Conservation (phyloP, 1,139 yeast species). For the Schwanniomyces etchellsii region DNA sequence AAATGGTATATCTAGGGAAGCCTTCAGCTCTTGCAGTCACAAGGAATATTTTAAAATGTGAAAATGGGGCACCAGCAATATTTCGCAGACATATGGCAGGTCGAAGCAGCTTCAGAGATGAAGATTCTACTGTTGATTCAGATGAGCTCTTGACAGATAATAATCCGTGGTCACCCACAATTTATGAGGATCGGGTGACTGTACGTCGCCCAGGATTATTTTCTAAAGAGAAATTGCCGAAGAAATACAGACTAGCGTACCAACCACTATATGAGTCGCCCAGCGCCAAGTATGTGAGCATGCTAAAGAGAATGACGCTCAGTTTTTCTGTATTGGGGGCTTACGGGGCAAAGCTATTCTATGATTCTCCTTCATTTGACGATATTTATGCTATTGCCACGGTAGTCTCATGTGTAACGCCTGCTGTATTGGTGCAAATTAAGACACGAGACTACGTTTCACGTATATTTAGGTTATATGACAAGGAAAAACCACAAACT, state of each 20-base stretch:
- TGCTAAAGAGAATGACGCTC: conserved; percentile 48
- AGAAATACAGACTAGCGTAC: conserved; percentile 45
- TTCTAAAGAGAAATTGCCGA: conserved; percentile 28
- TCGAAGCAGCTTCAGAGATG: neutral
- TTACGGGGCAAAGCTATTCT: conserved; percentile 50
- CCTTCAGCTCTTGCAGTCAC: too few species aligned
- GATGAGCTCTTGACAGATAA: conserved; percentile 39
- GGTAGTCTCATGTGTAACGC: conserved; percentile 34
- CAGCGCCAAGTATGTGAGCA: conserved; percentile 48
- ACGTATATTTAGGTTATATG: conserved; percentile 65
- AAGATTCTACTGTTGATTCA: conserved; percentile 34
- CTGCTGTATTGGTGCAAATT: conserved; percentile 48
- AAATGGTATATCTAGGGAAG: too few species aligned
- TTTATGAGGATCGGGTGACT: conserved; percentile 32
- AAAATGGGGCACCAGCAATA: neutral
- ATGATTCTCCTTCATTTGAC: conserved; percentile 52
- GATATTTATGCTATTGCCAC: conserved; percentile 46
- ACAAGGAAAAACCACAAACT: conserved; percentile 58
- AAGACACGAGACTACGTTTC: conserved; percentile 66
- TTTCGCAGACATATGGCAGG: neutral
- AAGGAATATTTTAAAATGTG: too few species aligned
- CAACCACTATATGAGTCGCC: conserved; percentile 55
- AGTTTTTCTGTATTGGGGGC: conserved; percentile 52
- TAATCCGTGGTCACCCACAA: conserved; percentile 46
- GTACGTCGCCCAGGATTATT: conserved; percentile 19